A percentile compares a stretch with the other conserved stretches of the same genome.
These are phyloP conservation scores for Cornus florida DNA, from an alignment of 148 eudicot genomes.

Conservation along the genomic window DNA sequence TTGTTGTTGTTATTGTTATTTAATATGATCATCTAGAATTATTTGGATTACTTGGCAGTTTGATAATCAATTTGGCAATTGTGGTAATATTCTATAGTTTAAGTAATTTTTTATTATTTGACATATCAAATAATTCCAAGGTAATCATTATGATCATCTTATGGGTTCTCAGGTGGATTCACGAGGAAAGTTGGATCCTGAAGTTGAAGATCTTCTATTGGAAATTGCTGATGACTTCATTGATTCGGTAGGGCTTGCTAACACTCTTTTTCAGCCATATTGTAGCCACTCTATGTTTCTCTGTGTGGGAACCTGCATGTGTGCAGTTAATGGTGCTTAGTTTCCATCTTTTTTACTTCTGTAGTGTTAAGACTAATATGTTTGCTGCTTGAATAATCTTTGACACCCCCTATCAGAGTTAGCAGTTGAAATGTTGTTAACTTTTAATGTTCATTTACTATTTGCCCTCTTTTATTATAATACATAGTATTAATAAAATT, in stretches of 20 bases:
- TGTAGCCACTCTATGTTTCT: neutral
- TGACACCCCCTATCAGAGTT: too few relatives aligned
- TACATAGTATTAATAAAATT: too few relatives aligned
- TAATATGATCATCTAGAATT: neutral
- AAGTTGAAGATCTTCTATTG: slow-evolving; percentile 80
- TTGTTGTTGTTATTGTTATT: neutral
- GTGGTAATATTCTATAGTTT: neutral
- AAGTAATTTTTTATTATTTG: neutral
- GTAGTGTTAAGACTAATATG: neutral
- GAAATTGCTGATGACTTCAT: slow-evolving; percentile 86
- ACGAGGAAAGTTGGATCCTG: slow-evolving; percentile 70
- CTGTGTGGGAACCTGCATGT: neutral
- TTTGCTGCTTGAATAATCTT: too few relatives aligned
- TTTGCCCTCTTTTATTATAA: too few relatives aligned
- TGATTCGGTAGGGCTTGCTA: slow-evolving; percentile 66
- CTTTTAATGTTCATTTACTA: too few relatives aligned
- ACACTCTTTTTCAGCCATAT: neutral
- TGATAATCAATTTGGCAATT: neutral
- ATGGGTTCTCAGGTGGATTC: slow-evolving; percentile 62
- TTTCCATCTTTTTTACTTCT: neutral
- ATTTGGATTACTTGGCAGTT: neutral
- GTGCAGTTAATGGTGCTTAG: neutral
- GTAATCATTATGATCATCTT: slow-evolving; percentile 1
- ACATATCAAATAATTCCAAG: neutral
- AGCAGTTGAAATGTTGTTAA: too few relatives aligned